Evolutionary conservation across 352 stramenopile genomes (phyloP).

Genomic region (Pythium plurisporium): DNA sequence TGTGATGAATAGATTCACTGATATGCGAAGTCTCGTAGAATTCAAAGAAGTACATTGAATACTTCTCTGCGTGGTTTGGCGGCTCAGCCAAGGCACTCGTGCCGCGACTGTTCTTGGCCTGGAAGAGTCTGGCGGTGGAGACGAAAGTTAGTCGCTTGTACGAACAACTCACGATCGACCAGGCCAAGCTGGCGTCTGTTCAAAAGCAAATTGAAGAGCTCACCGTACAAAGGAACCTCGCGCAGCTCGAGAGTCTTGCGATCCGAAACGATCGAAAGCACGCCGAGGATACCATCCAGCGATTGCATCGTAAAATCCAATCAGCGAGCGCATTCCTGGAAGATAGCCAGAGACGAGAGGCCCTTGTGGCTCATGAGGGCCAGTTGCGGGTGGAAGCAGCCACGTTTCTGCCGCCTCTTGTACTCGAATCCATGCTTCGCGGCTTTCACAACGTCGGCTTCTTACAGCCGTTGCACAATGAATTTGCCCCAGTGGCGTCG

Average conservation of each 20-base stretch:
- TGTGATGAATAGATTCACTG: too few relatives aligned
- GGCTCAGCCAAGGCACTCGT: slow-evolving; percentile 47
- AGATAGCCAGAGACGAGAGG: slow-evolving; percentile 40
- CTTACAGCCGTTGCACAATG: slow-evolving; percentile 40
- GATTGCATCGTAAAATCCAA: slow-evolving; percentile 50
- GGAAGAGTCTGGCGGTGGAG: slow-evolving; percentile 36
- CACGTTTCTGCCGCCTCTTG: slow-evolving; percentile 51
- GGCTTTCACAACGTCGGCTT: slow-evolving; percentile 61
- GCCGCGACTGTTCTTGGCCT: slow-evolving; percentile 46
- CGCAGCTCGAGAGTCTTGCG: slow-evolving; percentile 44
- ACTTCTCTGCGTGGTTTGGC: slow-evolving; percentile 70
- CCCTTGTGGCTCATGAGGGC: slow-evolving; percentile 51
- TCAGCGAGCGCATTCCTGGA: slow-evolving; percentile 52
- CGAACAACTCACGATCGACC: slow-evolving; percentile 32
- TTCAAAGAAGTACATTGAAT: slow-evolving; percentile 64
- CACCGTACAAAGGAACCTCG: slow-evolving; percentile 37
- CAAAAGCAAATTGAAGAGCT: slow-evolving; percentile 57
- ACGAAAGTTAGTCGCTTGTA: slow-evolving; percentile 31
- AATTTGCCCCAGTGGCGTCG: slow-evolving; percentile 6
- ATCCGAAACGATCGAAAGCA: slow-evolving; percentile 62
- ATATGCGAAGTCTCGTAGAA: slow-evolving; percentile 30
- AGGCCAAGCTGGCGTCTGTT: slow-evolving; percentile 29
- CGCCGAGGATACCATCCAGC: slow-evolving; percentile 42
- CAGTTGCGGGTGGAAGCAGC: slow-evolving; percentile 61
- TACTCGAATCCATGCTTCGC: slow-evolving; percentile 64